A percentile compares a stretch with the other conserved stretches of the same genome.
Conservation (phyloP, 169 alveolate genomes). For the Eimeria necatrix region DNA sequence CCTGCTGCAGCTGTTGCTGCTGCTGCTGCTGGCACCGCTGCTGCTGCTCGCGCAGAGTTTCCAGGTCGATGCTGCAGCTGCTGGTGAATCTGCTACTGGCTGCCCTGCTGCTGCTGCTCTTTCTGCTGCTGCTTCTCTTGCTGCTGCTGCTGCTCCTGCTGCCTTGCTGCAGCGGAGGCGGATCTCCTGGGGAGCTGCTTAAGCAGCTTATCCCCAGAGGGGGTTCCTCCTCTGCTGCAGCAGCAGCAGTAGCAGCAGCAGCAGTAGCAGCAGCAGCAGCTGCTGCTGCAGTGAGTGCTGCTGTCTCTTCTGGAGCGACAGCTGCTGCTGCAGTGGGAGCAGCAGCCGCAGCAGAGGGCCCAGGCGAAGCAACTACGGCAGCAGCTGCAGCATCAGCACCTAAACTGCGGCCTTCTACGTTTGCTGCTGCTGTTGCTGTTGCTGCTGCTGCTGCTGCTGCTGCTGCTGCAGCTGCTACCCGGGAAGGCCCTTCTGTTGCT, state of each 20-base stretch:
- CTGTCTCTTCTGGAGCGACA: too few species aligned
- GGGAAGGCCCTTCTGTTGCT: background rate
- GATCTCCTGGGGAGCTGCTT: background rate
- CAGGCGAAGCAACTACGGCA: too few species aligned
- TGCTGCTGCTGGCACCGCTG: background rate
- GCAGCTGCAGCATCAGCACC: too few species aligned
- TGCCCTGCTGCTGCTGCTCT: background rate
- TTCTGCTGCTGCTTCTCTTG: too few species aligned
- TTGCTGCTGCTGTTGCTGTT: background rate
- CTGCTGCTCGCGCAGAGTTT: background rate
- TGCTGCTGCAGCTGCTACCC: background rate
- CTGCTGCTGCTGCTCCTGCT: conserved; percentile 5
- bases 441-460: background rate
- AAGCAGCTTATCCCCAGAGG: background rate
- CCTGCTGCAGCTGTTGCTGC: background rate
- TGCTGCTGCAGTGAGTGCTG: too few species aligned
- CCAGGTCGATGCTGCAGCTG: background rate
- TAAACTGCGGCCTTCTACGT: too few species aligned
- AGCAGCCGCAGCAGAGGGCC: too few species aligned
- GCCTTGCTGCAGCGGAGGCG: background rate
- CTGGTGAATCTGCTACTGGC: background rate
- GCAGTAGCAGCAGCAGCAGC: too few species aligned
- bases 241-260: too few species aligned
- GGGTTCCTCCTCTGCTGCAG: too few species aligned
- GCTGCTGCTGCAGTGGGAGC: too few species aligned